phyloP scores from a whole-genome alignment of 2,329 filamentous ascomycete genomes.

The Claviceps sp. region DNA sequence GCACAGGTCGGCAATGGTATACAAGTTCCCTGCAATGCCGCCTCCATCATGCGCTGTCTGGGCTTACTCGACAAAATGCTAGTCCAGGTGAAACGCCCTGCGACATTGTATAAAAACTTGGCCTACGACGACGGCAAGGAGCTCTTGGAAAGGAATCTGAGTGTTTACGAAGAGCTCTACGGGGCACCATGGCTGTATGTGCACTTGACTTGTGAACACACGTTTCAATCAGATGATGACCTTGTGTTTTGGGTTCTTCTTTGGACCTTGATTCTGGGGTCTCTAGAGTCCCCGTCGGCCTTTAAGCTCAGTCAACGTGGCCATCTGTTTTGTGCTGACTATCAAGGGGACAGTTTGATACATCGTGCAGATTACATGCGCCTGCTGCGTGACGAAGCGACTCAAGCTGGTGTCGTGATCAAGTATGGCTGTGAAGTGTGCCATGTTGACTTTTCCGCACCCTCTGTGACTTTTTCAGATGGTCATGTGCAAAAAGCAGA shows the following conservation, averaged over 20 bases:
- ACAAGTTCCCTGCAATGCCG: constrained; percentile 10
- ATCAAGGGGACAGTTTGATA: constrained; percentile 1
- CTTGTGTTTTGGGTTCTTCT: background rate
- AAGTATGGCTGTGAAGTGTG: constrained; percentile 4
- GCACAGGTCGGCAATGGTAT: constrained; percentile 9
- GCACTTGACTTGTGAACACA: too few species aligned
- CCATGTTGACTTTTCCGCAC: constrained; percentile 4
- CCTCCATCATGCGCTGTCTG: constrained; percentile 7
- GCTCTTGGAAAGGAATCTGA: constrained; percentile 6
- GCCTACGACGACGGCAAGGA: constrained; percentile 1
- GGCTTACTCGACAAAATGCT: constrained; percentile 8
- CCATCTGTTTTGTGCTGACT: background rate
- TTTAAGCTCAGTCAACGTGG: background rate
- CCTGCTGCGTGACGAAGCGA: constrained; percentile 7
- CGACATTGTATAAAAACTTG: background rate
- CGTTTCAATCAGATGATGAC: background rate
- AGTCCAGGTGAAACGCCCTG: background rate
- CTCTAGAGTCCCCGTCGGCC: background rate
- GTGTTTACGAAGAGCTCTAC: constrained; percentile 6
- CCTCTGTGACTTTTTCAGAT: constrained; percentile 2
- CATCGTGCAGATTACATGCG: constrained; percentile 8
- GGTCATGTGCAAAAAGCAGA: constrained; percentile 6
- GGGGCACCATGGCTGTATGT: constrained; percentile 11
- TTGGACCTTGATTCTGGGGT: background rate
- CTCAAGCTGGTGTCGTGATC: constrained; percentile 3